Evolutionary conservation across 805 yeast genomes (phyloP).

Genomic region (baker's yeast (Saccharomyces cerevisiae)): DNA sequence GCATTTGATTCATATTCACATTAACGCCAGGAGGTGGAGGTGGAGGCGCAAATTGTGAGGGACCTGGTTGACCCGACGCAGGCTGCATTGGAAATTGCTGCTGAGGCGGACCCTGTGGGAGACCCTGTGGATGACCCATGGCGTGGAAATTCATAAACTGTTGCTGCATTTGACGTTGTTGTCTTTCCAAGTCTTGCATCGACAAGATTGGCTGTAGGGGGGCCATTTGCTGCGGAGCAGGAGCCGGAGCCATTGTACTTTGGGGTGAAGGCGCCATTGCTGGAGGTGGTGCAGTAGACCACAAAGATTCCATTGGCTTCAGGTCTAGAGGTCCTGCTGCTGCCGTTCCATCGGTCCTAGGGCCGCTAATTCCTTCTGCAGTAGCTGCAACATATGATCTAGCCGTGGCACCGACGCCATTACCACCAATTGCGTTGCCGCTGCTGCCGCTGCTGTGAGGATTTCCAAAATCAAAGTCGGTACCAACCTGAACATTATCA

Average conservation of each 20-base stretch:
- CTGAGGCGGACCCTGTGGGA: constrained; percentile 28
- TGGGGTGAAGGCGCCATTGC: neutral
- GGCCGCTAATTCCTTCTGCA: constrained; percentile 13
- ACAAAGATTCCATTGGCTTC: constrained; percentile 65
- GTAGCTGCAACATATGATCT: constrained; percentile 24
- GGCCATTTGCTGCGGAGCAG: constrained; percentile 7
- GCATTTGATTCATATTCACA: neutral
- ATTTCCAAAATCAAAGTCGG: constrained; percentile 32
- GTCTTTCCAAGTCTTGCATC: constrained; percentile 77
- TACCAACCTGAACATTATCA: constrained; percentile 24
- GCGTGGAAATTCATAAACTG: constrained; percentile 20
- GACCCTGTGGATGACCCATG: constrained; percentile 18
- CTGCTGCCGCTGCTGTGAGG: constrained; percentile 11
- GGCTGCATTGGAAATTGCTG: constrained; percentile 16
- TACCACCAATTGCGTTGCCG: constrained; percentile 1
- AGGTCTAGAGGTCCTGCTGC: constrained; percentile 28
- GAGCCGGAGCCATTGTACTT: constrained; percentile 4
- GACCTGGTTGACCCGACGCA: neutral
- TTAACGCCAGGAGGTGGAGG: constrained; percentile 5
- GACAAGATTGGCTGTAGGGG: constrained; percentile 42
- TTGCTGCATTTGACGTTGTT: constrained; percentile 28
- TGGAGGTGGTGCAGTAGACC: constrained; percentile 35
- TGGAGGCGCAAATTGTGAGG: constrained; percentile 1
- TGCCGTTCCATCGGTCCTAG: constrained; percentile 8
- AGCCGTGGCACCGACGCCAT: neutral